Evolutionary conservation across 2,329 filamentous ascomycete species (phyloP).

Genomic region (Aspergillus fumigatus): DNA sequence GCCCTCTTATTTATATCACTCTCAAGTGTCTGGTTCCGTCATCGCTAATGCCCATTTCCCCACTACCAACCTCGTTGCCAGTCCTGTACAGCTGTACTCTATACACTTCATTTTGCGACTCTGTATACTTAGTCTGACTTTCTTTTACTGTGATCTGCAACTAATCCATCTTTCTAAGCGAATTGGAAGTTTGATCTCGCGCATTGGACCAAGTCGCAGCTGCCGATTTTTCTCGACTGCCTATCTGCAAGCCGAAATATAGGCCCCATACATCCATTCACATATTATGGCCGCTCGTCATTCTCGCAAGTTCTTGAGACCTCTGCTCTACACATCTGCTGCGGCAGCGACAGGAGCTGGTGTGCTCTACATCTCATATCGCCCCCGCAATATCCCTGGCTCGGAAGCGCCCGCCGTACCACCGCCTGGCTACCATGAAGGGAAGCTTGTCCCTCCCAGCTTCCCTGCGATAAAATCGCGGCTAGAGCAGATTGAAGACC

Average conservation of each 20-base stretch:
- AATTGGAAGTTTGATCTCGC: neutral
- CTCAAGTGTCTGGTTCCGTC: neutral
- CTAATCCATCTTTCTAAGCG: neutral
- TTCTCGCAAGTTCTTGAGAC: constrained; percentile 50
- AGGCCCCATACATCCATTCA: neutral
- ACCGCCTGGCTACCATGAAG: constrained; percentile 58
- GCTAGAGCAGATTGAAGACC: constrained; percentile 48
- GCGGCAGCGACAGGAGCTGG: constrained; percentile 52
- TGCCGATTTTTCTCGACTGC: neutral
- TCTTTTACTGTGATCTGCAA: neutral
- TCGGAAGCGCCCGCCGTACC: constrained; percentile 58
- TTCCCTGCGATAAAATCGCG: constrained; percentile 50
- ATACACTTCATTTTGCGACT: neutral
- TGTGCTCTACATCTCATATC: constrained; percentile 58
- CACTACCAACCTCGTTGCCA: neutral
- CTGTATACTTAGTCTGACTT: neutral
- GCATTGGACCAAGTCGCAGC: too few species aligned
- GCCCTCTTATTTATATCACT: neutral
- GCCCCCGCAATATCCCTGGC: constrained; percentile 61
- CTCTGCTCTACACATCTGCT: constrained; percentile 56
- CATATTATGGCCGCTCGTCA: constrained; percentile 37
- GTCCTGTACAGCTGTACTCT: neutral
- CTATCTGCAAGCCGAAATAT: neutral
- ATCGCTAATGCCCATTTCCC: neutral
- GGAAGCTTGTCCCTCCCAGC: constrained; percentile 51